Evolutionary conservation across 2,329 filamentous ascomycete genomes (phyloP), one percentile per base, ranked within the genome.

Genomic region (Beauveria bassiana): DNA sequence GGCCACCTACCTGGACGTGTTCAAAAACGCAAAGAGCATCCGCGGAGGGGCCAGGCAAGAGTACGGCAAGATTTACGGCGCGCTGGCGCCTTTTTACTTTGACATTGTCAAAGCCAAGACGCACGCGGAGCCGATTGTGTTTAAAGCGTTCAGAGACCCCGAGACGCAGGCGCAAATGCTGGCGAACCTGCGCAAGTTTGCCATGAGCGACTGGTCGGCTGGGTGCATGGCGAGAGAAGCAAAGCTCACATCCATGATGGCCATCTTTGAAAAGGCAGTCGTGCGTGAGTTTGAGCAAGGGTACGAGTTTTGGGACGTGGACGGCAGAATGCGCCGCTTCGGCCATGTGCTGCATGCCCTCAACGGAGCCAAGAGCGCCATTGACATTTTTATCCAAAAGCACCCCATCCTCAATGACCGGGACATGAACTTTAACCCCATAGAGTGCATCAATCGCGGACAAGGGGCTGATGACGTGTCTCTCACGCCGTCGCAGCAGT

Each of bases 241-340:
- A 64, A 90, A 88, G 70, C 77, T 99, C 22, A 79, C 84, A 43
- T 83, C 81, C 26, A 92, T 96, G 82, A 84, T 88, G 66, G 82
- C 82, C 43, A 87, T 95, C 63, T 99, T 99, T 69, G 93, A 98
- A 75, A 92, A 88, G 61, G 92, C 93, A 3, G 93, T 96, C 3
- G 77, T 97, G 57, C 84, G 89, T 54, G 95, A 99, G 72, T 99
- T 99, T 67, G 90, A 96, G 73, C 89, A 95, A 70, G 95, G 91
- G 4, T 96, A 96, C 66, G 91, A 95, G 71, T 87, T 86, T 49
- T 90, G 89, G 77, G 93, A 99, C 72, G 86, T 96, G 59, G 89
- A 96, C 66, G 92, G 91, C 2, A 82, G 87, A 59, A 97, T 98
- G 93, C 86, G 83, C 67, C 85, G 89, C 69, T 98, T 96, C 73